Evolutionary conservation across 768 basidiomycete genomes (phyloP).

Genomic region (Calocybe gangraenosa): DNA sequence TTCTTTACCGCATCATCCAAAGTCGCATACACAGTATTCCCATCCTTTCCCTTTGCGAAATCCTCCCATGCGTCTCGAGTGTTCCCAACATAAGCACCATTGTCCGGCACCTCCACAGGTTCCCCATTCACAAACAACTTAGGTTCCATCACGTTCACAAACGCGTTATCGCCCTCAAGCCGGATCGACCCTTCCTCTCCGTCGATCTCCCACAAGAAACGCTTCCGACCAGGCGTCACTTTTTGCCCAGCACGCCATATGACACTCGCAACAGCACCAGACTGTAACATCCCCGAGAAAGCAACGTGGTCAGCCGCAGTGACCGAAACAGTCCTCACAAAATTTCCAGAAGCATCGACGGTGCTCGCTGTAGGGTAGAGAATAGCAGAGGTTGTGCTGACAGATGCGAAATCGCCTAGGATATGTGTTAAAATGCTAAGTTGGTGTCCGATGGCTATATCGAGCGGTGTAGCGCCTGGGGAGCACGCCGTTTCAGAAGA

Average conservation of each 20-base stretch:
- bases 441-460: constrained; percentile 24
- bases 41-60: constrained; percentile 19
- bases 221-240: constrained; percentile 18
- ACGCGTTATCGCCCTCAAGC: constrained; percentile 18
- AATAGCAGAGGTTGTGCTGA: constrained; percentile 22
- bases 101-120: constrained; percentile 15
- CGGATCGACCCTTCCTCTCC: constrained; percentile 27
- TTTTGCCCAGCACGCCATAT: constrained; percentile 21
- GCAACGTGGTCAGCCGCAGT: constrained; percentile 1
- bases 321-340: too few relatives aligned
- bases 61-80: constrained; percentile 18
- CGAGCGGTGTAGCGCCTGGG: constrained; percentile 18
- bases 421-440: constrained; percentile 23
- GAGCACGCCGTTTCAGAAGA: too few relatives aligned
- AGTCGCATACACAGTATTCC: constrained; percentile 17
- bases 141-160: constrained; percentile 19
- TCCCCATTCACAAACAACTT: constrained; percentile 28
- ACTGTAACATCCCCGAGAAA: constrained; percentile 24
- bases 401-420: constrained; percentile 27
- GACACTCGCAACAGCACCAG: constrained; percentile 26
- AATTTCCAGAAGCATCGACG: constrained; percentile 12
- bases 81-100: constrained; percentile 4
- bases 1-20: constrained; percentile 25
- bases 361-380: constrained; percentile 23
- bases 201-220: constrained; percentile 30